Evolutionary conservation across 2,329 filamentous ascomycete genomes (phyloP), one percentile per base, ranked within the genome.

Genomic region (Colletotrichum tropicicola): DNA sequence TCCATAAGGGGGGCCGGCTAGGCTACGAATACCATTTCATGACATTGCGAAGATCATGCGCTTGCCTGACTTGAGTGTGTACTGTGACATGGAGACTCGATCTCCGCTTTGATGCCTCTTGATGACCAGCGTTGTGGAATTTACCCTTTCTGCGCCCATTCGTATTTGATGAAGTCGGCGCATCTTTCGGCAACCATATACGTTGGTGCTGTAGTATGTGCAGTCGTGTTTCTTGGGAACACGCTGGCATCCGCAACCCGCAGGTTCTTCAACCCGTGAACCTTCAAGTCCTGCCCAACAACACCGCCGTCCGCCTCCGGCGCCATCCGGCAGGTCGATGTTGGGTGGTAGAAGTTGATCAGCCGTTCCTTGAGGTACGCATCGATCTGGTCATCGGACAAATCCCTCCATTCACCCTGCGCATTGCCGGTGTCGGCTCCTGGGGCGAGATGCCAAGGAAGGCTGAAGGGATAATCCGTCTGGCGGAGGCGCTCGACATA

Each of bases 151-250:
- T n/a, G n/a, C n/a, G 43, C n/a, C 66, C 66, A 69, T 4, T 65
- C 59, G 2, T 41, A 43, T 65, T 73, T 73, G 13, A 77, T 51
- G 10, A 76, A 71, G 53, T 74, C 72, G 1, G 74, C 74, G 30
- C 72, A 75, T 35, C 74, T 68, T 51, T 75, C 74, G 6, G 71
- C 73, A 25, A 77, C 67, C 70, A 76, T 74, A 13, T 74, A 68
- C 2, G 66, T 67, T 6, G 74, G 68, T 8, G 71, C 70, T 70
- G 75, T 75, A 3, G 71, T 72, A 57, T 76, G 73, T 6, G 65
- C 69, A 51, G 70, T 71, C 1, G 74, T 69, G 5, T 74, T 69
- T 30, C 54, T 62, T 2, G 75, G 75, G 25, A 77, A 73, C 4
- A 76, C 72, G 27, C 74, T 77, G 19, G 68, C 67, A 37, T 71